Evolutionary conservation across 73 alveolate genomes (phyloP).

Genomic region (Stentor roeselii): DNA sequence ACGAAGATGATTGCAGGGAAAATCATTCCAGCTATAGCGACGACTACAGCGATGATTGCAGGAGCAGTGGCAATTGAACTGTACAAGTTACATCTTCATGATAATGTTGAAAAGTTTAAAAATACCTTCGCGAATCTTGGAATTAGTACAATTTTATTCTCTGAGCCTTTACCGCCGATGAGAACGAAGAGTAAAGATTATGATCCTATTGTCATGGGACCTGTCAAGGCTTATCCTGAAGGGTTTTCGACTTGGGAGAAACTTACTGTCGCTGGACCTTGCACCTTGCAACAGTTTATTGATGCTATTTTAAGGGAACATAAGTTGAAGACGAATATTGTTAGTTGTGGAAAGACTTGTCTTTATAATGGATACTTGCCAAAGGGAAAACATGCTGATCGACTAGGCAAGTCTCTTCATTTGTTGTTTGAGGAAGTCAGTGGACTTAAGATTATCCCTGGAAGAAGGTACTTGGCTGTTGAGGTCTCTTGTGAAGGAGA

Average conservation of each 20-base stretch:
- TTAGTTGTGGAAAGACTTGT: slow-evolving; percentile 59
- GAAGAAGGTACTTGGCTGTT: slow-evolving; percentile 57
- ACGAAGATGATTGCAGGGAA: slow-evolving; percentile 92
- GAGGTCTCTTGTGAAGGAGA: slow-evolving; percentile 70
- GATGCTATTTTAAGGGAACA: slow-evolving; percentile 55
- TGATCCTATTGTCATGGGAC: slow-evolving; percentile 67
- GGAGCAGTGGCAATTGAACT: slow-evolving; percentile 76
- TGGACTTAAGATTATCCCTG: slow-evolving; percentile 57
- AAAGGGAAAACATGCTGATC: slow-evolving; percentile 51
- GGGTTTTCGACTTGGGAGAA: slow-evolving; percentile 92
- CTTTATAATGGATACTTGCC: slow-evolving; percentile 63
- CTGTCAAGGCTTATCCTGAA: slow-evolving; percentile 89
- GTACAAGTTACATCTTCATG: slow-evolving; percentile 48
- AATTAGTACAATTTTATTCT: too few species aligned
- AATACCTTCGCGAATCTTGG: slow-evolving; percentile 59
- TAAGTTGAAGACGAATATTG: slow-evolving; percentile 58
- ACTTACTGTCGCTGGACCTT: slow-evolving; percentile 66
- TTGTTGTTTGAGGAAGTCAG: slow-evolving; percentile 52
- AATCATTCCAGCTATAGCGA: slow-evolving; percentile 96
- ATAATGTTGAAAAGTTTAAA: slow-evolving; percentile 36
- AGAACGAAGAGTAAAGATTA: slow-evolving; percentile 73
- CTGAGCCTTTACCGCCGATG: slow-evolving; percentile 74
- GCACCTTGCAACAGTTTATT: slow-evolving; percentile 71
- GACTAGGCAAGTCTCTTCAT: slow-evolving; percentile 50
- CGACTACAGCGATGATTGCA: slow-evolving; percentile 94